These are phyloP conservation scores for Dothiorella sarmentorum DNA, from an alignment of 2,329 filamentous ascomycete species.

Conservation along the genomic window DNA sequence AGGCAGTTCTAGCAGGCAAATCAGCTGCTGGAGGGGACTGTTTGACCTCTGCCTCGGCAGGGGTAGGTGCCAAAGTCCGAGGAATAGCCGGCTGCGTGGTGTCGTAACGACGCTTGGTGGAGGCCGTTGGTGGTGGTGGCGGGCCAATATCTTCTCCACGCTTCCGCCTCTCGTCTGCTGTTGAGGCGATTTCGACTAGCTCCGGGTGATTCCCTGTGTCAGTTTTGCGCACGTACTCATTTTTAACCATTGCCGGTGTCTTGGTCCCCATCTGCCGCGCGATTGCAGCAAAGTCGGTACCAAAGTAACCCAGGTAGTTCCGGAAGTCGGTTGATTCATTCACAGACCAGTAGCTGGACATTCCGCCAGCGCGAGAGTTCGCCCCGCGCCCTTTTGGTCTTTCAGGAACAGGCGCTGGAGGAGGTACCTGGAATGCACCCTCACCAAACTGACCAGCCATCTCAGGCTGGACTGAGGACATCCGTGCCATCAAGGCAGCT, in stretches of 20 bases:
- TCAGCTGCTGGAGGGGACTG: constrained; percentile 31
- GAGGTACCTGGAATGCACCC: constrained; percentile 39
- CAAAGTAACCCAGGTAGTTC: constrained; percentile 67
- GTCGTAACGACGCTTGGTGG: constrained; percentile 48
- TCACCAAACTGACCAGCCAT: constrained; percentile 39
- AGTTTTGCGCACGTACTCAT: constrained; percentile 47
- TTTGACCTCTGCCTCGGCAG: constrained; percentile 42
- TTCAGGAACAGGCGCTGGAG: constrained; percentile 2
- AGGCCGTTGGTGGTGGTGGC: constrained; percentile 48
- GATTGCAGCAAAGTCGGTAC: constrained; percentile 74
- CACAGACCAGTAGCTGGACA: constrained; percentile 85
- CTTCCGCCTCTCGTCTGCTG: constrained; percentile 41
- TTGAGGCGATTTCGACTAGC: constrained; percentile 40
- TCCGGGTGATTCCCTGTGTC: constrained; percentile 42
- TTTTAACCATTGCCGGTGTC: constrained; percentile 74
- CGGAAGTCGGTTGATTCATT: constrained; percentile 77
- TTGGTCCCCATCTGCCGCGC: constrained; percentile 78
- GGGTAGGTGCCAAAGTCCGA: constrained; percentile 44
- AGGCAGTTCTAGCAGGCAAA: constrained; percentile 37
- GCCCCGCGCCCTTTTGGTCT: constrained; percentile 5
- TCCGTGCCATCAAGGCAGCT: neutral
- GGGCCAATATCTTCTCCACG: constrained; percentile 47
- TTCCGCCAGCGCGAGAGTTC: constrained; percentile 42
- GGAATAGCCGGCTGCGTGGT: constrained; percentile 35
- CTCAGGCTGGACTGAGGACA: constrained; percentile 4